Conservation (phyloP, 2,329 filamentous ascomycete species). For the Sporothrix brasiliensis region DNA sequence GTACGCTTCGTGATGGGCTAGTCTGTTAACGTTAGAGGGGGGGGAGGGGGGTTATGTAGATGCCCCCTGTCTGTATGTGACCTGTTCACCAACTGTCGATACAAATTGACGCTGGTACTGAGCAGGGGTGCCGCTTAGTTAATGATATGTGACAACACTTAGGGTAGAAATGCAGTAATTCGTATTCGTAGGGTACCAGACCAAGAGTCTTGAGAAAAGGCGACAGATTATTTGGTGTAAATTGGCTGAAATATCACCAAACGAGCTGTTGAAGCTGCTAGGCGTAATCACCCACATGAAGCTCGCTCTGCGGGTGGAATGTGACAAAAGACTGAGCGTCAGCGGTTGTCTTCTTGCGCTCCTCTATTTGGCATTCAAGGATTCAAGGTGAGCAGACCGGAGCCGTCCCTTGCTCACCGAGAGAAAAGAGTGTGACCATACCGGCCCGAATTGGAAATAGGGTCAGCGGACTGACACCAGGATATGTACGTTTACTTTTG, state of each 20-base stretch:
- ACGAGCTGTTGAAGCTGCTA: not conserved
- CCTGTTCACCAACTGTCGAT: too few species aligned
- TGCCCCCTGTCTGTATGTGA: too few species aligned
- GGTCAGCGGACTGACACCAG: not conserved
- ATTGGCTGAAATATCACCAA: too few species aligned
- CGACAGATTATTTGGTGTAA: not conserved
- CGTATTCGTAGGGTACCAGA: not conserved
- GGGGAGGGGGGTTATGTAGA: too few species aligned
- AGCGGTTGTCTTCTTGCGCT: not conserved
- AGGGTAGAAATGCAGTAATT: not conserved
- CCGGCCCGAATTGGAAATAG: not conserved
- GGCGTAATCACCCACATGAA: not conserved
- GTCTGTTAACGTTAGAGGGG: too few species aligned
- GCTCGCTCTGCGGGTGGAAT: not conserved
- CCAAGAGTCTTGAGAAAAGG: not conserved
- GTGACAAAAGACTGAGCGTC: not conserved
- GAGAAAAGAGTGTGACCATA: not conserved
- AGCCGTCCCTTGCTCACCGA: not conserved
- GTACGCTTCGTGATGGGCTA: too few species aligned
- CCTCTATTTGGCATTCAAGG: not conserved
- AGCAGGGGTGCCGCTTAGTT: not conserved
- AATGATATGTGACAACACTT: not conserved
- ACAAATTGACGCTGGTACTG: not conserved
- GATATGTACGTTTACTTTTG: too few species aligned
- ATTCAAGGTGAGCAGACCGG: not conserved